Evolutionary conservation across 2,329 filamentous ascomycete species (phyloP).

Genomic region (Apiospora arundinis): DNA sequence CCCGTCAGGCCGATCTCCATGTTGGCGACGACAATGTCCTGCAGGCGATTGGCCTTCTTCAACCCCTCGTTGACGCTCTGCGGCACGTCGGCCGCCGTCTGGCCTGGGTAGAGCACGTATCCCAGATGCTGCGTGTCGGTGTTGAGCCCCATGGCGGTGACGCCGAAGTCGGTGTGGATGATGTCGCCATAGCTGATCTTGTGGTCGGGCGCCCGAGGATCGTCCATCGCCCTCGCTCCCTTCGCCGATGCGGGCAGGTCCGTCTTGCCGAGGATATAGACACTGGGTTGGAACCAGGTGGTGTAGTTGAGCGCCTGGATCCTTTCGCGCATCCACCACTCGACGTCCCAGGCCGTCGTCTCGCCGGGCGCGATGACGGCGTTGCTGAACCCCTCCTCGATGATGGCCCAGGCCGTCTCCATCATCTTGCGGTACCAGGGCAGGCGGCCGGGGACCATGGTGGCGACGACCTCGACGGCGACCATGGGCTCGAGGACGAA

Average conservation of each 20-base stretch:
- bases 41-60: constrained; percentile 52
- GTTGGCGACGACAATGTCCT: constrained; percentile 52
- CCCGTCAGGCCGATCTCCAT: constrained; percentile 53
- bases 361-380: constrained; percentile 48
- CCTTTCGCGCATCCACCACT: constrained; percentile 59
- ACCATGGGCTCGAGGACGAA: constrained; percentile 53
- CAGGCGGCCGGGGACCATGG: constrained; percentile 48
- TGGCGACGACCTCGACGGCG: constrained; percentile 52
- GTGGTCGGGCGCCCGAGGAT: constrained; percentile 30
- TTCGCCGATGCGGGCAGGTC: constrained; percentile 29
- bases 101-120: constrained; percentile 52
- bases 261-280: constrained; percentile 47
- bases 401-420: constrained; percentile 59
- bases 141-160: constrained; percentile 53
- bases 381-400: constrained; percentile 52
- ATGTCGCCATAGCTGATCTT: constrained; percentile 52
- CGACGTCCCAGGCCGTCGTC: constrained; percentile 53
- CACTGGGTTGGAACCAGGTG: constrained; percentile 58
- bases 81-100: constrained; percentile 50
- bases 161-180: constrained; percentile 57
- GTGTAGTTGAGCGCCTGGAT: constrained; percentile 56
- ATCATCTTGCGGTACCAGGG: constrained; percentile 52
- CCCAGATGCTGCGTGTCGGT: constrained; percentile 58
- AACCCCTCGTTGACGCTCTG: constrained; percentile 49
- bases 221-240: constrained; percentile 22